Conservation (phyloP, 768 basidiomycete species). For the Boletellus ananiceps region DNA sequence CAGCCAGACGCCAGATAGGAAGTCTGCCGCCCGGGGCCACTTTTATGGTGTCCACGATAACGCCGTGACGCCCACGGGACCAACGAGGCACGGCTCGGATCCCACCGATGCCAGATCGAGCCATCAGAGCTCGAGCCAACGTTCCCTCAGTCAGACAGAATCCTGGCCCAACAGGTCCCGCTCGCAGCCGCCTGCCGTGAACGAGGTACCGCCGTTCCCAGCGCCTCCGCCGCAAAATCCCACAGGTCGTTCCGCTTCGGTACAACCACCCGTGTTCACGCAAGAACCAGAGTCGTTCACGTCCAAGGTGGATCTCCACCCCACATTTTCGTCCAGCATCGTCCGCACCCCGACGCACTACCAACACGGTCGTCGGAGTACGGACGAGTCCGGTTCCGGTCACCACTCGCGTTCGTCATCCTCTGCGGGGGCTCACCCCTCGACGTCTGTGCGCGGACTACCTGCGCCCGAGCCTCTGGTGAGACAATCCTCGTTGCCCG, state of each 20-base stretch:
- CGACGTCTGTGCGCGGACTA: conserved; percentile 16
- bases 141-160: conserved; percentile 11
- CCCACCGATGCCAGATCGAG: conserved; percentile 12
- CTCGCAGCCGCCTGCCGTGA: conserved; percentile 15
- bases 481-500: conserved; percentile 27
- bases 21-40: conserved; percentile 14
- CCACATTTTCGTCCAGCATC: conserved; percentile 67
- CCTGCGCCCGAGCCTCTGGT: conserved; percentile 18
- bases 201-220: conserved; percentile 25
- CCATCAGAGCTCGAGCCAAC: conserved; percentile 15
- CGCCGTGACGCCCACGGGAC: conserved; percentile 8
- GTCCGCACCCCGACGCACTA: conserved; percentile 69
- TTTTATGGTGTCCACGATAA: conserved; percentile 19
- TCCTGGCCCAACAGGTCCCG: conserved; percentile 20
- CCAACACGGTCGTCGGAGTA: conserved; percentile 22
- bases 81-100: conserved; percentile 25
- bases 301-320: conserved; percentile 47
- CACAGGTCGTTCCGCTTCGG: conserved; percentile 11
- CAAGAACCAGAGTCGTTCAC: conserved; percentile 46
- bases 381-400: conserved; percentile 19
- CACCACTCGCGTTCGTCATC: conserved; percentile 25
- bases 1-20: conserved; percentile 23
- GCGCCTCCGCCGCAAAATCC: conserved; percentile 23
- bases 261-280: conserved; percentile 13
- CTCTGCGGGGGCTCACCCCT: conserved; percentile 7